Evolutionary conservation across 1,284 basidiomycete genomes (phyloP).

Genomic region (Caloboletus firmus): DNA sequence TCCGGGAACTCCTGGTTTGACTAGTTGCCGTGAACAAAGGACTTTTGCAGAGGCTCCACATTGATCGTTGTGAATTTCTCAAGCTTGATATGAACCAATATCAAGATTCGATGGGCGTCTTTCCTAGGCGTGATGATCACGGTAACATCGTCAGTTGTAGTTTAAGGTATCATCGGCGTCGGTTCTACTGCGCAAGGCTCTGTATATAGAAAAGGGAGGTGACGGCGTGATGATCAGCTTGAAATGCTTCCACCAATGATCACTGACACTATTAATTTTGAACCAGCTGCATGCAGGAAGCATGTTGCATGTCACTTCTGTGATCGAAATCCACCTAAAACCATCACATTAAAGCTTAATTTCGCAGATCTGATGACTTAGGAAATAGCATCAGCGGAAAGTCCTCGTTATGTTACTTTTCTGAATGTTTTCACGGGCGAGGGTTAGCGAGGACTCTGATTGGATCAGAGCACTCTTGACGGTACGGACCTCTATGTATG

Average conservation of each 20-base stretch:
- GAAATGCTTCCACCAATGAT: not conserved
- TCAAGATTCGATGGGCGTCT: conserved; percentile 13
- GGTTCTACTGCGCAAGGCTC: not conserved
- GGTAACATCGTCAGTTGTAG: not conserved
- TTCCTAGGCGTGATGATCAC: conserved; percentile 1
- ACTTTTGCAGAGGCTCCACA: not conserved
- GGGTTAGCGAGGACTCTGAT: too few relatives aligned
- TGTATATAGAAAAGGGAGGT: not conserved
- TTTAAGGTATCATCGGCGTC: not conserved
- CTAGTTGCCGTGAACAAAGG: conserved; percentile 12
- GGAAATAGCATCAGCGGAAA: too few relatives aligned
- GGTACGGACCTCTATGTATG: too few relatives aligned
- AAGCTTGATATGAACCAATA: not conserved
- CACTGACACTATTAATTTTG: not conserved
- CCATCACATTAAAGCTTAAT: not conserved
- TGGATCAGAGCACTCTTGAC: too few relatives aligned
- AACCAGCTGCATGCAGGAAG: not conserved
- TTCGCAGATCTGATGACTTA: not conserved
- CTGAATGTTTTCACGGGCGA: too few relatives aligned
- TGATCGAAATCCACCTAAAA: not conserved
- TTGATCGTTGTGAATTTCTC: conserved; percentile 16
- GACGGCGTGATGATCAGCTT: not conserved
- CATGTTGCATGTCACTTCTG: not conserved
- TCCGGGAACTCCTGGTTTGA: conserved; percentile 5
- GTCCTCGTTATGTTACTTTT: too few relatives aligned